phyloP scores from a whole-genome alignment of 192 early-diverging fungal species.

The Phycomyces blakesleeanus region DNA sequence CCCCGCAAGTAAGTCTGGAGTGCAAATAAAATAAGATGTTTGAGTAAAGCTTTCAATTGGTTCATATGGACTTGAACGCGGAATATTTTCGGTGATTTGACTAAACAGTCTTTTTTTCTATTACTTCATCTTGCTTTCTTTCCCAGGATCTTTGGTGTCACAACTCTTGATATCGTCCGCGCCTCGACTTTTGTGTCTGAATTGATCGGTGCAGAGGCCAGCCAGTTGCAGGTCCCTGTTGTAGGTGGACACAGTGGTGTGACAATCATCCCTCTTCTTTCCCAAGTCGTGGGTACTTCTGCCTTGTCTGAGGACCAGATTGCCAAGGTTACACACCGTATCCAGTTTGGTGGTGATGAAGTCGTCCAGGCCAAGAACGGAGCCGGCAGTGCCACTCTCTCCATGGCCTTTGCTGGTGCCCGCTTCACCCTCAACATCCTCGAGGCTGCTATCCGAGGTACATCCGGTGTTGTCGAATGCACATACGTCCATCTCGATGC shows the following conservation, averaged over 20 bases:
- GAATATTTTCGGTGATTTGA: background rate
- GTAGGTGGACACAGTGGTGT: conserved; percentile 96
- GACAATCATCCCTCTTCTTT: conserved; percentile 95
- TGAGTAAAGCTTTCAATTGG: too few relatives aligned
- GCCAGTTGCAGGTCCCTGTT: conserved; percentile 74
- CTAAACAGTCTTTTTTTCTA: background rate
- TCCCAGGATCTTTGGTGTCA: conserved; percentile 86
- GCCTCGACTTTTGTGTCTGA: conserved; percentile 93
- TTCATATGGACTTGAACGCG: background rate
- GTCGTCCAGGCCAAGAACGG: conserved; percentile 99
- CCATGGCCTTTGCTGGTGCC: conserved; percentile 89
- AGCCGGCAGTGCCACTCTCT: conserved; percentile 84
- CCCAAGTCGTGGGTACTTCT: conserved; percentile 54
- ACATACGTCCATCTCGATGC: conserved; percentile 77
- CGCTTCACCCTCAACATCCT: conserved; percentile 91
- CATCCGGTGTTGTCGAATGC: conserved; percentile 85
- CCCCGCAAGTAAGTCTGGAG: conserved; percentile 34
- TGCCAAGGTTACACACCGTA: conserved; percentile 88
- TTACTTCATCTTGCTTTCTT: too few relatives aligned
- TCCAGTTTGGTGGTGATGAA: conserved; percentile 99
- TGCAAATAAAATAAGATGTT: background rate
- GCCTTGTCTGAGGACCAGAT: conserved; percentile 82
- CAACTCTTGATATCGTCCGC: conserved; percentile 95
- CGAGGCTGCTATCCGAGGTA: conserved; percentile 66
- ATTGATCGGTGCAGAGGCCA: conserved; percentile 66